A percentile compares a stretch with the other conserved stretches of the same genome.
Conservation (phyloP, 352 stramenopile species). For the Detonula confervacea region DNA sequence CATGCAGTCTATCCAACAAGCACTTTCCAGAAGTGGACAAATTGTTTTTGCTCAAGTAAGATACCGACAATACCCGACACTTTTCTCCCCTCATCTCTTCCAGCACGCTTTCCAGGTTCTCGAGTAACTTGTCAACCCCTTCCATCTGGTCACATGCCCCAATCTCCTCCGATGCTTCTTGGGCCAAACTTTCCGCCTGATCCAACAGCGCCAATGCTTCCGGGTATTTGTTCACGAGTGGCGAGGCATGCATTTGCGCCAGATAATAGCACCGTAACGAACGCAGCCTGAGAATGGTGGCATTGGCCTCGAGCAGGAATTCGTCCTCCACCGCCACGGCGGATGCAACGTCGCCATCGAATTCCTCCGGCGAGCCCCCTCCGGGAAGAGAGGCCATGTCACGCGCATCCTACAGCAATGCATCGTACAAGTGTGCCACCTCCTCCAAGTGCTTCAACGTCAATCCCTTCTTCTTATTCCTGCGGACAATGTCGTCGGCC, state of each 20-base stretch:
- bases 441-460: slow-evolving; percentile 55
- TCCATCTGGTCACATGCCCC: slow-evolving; percentile 76
- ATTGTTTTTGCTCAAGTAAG: slow-evolving; percentile 36
- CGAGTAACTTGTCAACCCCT: slow-evolving; percentile 50
- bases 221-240: slow-evolving; percentile 45
- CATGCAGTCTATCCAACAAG: slow-evolving; percentile 47
- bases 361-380: slow-evolving; percentile 29
- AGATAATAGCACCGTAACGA: slow-evolving; percentile 76
- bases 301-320: slow-evolving; percentile 71
- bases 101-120: slow-evolving; percentile 51
- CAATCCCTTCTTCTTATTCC: slow-evolving; percentile 19
- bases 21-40: slow-evolving; percentile 33
- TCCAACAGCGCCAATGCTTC: slow-evolving; percentile 61
- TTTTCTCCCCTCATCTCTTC: slow-evolving; percentile 47
- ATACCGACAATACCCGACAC: slow-evolving; percentile 37
- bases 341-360: slow-evolving; percentile 21
- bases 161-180: slow-evolving; percentile 76
- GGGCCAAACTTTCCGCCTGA: slow-evolving; percentile 56
- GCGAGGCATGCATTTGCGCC: slow-evolving; percentile 62
- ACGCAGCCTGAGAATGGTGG: slow-evolving; percentile 69
- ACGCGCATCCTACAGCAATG: slow-evolving; percentile 73
- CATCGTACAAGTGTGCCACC: slow-evolving; percentile 74
- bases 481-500: slow-evolving; percentile 37
- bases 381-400: slow-evolving; percentile 56
- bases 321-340: slow-evolving; percentile 57